phyloP scores from a whole-genome alignment of 2,329 filamentous ascomycete genomes.

The Mycogone perniciosa region DNA sequence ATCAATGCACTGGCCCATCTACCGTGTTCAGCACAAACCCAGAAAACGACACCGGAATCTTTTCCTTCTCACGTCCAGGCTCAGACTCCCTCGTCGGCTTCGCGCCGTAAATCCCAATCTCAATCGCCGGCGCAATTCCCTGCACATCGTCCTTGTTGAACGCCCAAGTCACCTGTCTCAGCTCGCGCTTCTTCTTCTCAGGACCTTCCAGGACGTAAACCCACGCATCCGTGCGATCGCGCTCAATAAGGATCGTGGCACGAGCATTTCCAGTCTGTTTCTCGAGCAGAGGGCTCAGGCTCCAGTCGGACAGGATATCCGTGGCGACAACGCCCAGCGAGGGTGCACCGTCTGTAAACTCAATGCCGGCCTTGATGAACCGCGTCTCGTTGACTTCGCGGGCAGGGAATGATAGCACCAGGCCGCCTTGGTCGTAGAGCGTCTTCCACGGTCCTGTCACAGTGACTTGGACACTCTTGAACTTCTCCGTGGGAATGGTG shows the following conservation, averaged over 20 bases:
- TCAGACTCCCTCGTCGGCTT: constrained; percentile 15
- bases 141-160: constrained; percentile 13
- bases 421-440: constrained; percentile 17
- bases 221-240: constrained; percentile 14
- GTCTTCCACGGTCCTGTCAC: constrained; percentile 15
- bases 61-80: constrained; percentile 6
- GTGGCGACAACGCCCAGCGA: constrained; percentile 15
- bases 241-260: constrained; percentile 13
- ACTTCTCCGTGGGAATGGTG: constrained; percentile 5
- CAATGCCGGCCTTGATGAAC: constrained; percentile 17
- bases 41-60: constrained; percentile 13
- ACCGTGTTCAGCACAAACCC: constrained; percentile 10
- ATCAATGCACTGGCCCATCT: neutral
- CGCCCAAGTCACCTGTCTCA: constrained; percentile 16
- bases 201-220: constrained; percentile 14
- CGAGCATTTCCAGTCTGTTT: constrained; percentile 7
- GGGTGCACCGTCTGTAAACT: constrained; percentile 14
- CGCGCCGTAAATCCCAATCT: constrained; percentile 15
- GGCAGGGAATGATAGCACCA: constrained; percentile 12
- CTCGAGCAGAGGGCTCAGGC: constrained; percentile 13
- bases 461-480: constrained; percentile 14
- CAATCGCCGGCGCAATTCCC: constrained; percentile 9
- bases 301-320: constrained; percentile 16
- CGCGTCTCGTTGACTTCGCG: constrained; percentile 3
- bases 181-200: constrained; percentile 2